Evolutionary conservation across 805 yeast species (phyloP).

Genomic region (Pichia nakasei): DNA sequence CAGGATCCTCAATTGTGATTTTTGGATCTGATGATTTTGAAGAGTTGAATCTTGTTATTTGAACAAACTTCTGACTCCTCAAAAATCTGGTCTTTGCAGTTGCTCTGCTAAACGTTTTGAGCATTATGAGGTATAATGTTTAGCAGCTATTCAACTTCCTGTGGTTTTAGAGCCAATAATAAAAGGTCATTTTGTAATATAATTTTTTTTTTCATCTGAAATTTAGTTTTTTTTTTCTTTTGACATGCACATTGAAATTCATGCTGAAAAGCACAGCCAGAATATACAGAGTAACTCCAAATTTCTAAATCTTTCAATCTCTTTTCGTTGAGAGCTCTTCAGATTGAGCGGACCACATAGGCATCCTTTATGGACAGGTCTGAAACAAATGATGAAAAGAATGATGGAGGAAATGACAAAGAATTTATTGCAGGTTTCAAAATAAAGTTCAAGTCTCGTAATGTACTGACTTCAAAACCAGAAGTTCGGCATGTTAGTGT

Average conservation of each 20-base stretch:
- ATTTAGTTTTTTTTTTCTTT: too few relatives aligned
- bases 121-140: background rate
- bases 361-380: background rate
- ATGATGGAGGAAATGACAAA: too few relatives aligned
- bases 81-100: background rate
- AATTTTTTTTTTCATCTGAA: background rate
- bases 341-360: too few relatives aligned
- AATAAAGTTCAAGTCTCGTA: background rate
- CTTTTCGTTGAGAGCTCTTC: too few relatives aligned
- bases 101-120: background rate
- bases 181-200: background rate
- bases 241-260: too few relatives aligned
- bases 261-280: too few relatives aligned
- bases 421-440: background rate
- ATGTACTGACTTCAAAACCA: too few relatives aligned
- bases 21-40: background rate
- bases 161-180: background rate
- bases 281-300: too few relatives aligned
- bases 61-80: background rate
- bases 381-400: background rate
- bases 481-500: too few relatives aligned
- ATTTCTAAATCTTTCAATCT: too few relatives aligned
- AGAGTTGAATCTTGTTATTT: background rate
- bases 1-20: conserved; percentile 20
- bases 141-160: too few relatives aligned